Evolutionary conservation across 768 basidiomycete species (phyloP).

Genomic region (Naganishia vaughanmartiniae): DNA sequence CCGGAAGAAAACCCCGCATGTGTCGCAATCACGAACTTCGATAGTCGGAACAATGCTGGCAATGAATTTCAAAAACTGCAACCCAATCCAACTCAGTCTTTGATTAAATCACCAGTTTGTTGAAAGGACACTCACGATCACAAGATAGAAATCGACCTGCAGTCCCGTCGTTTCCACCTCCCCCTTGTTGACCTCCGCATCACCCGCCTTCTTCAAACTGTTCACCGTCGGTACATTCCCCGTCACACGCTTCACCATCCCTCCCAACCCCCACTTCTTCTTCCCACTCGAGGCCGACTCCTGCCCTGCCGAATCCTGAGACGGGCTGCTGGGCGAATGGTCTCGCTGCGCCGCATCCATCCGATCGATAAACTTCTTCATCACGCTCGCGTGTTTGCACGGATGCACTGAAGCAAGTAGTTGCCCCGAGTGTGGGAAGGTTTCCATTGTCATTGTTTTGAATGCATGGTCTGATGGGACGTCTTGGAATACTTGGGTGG

Average conservation of each 20-base stretch:
- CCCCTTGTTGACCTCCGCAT: slow-evolving; percentile 53
- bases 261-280: slow-evolving; percentile 70
- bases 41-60: slow-evolving; percentile 98
- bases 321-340: slow-evolving; percentile 53
- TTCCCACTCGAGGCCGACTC: slow-evolving; percentile 47
- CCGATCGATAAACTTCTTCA: slow-evolving; percentile 99
- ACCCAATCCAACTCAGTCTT: background rate
- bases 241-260: slow-evolving; percentile 67
- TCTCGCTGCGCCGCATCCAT: slow-evolving; percentile 88
- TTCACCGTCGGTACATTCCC: slow-evolving; percentile 50
- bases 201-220: slow-evolving; percentile 38
- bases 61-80: slow-evolving; percentile 91
- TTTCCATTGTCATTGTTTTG: slow-evolving; percentile 98
- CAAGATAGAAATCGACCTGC: slow-evolving; percentile 95
- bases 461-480: slow-evolving; percentile 94
- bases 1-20: background rate
- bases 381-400: slow-evolving; percentile 96
- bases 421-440: slow-evolving; percentile 87
- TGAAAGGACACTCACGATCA: slow-evolving; percentile 56
- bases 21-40: slow-evolving; percentile 61
- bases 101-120: background rate
- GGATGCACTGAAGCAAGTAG: slow-evolving; percentile 89
- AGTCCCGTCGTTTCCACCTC: slow-evolving; percentile 74
- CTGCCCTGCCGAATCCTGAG: slow-evolving; percentile 48
- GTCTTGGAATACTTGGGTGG: slow-evolving; percentile 92